A percentile compares a stretch with the other conserved stretches of the same genome.
Evolutionary conservation across 2,329 filamentous ascomycete genomes (phyloP).

Genomic region (Cordyceps fumosorosea): DNA sequence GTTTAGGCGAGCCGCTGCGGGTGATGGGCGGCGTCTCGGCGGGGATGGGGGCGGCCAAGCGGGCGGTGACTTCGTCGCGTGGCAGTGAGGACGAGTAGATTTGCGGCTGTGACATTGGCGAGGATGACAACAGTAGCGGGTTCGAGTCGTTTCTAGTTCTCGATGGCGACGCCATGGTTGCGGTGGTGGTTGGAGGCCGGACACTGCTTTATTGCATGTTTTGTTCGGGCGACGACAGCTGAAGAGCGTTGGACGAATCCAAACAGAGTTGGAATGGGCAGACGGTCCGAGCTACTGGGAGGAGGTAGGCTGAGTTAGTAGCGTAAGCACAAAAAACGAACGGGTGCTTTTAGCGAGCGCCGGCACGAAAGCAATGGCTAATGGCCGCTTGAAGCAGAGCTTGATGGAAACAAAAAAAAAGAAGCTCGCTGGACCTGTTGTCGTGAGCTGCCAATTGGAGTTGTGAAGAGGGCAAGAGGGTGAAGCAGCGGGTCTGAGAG

Average conservation of each 20-base stretch:
- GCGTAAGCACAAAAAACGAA: background rate
- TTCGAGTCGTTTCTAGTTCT: constrained; percentile 13
- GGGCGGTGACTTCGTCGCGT: constrained; percentile 53
- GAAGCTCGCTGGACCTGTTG: background rate
- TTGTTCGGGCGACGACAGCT: background rate
- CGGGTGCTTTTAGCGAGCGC: background rate
- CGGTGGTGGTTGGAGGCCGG: background rate
- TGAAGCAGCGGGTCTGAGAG: constrained; percentile 1
- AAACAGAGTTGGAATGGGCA: constrained; percentile 1
- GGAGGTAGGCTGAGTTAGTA: background rate
- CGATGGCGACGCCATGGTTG: constrained; percentile 13
- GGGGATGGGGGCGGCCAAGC: constrained; percentile 52
- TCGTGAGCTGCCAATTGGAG: background rate
- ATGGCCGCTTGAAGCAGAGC: background rate
- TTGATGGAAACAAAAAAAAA: background rate
- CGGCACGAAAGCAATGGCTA: background rate
- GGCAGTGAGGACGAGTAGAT: constrained; percentile 47
- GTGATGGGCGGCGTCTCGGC: constrained; percentile 30
- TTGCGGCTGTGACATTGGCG: constrained; percentile 40
- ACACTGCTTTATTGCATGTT: constrained; percentile 4
- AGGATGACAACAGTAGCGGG: constrained; percentile 34
- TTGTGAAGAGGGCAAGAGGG: background rate
- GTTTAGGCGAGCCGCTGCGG: constrained; percentile 27
- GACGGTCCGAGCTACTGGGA: background rate
- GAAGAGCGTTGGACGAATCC: background rate